Evolutionary conservation across 805 yeast species (phyloP), one percentile per base, ranked within the genome.

Genomic region (Candida orba): DNA sequence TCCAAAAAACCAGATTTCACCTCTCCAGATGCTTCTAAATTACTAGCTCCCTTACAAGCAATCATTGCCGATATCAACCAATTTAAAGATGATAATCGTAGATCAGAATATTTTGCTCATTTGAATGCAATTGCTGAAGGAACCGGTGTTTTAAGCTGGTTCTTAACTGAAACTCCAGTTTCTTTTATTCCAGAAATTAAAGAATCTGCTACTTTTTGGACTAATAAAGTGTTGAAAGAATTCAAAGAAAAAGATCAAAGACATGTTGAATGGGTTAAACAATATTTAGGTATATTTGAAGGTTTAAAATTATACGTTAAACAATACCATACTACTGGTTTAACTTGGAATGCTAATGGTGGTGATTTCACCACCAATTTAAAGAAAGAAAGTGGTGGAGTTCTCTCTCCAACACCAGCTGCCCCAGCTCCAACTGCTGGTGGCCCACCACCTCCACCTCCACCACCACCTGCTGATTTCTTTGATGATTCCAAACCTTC

Each of bases 391-490:
- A 50, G 66, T 17, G 35, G 27, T 13, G 54, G 69, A 12, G 52
- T 63, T 25, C 52, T 67, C 6, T 56, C 67, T 12, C 66, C 73
- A 8, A 63, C 65, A 20, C 58, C 66, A 8, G 56, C 76, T 3
- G 90, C 95, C 6, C 90, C 95, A 6, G 87, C 95, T 3, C 93
- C 95, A n/a, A 84, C 95, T 20, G 79, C 91, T 10, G 69, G 79
- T 42, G 75, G 83, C 7, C 95, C 95, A 15, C 97, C 97, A 2
- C 95, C 95, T 3, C 95, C 95, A n/a, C 97, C 97, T 3, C 95
- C 95, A 2, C 95, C 95, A 4, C 95, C 96, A 9, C 91, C 95
- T 24, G 80, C 95, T 9, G 67, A 80, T 44, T 69, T 84, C 32
- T 85, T 79, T 57, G 60, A 51, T 35, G 79, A 75, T 45, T 59